These are phyloP conservation scores for Termitomyces sp. DNA, from an alignment of 768 basidiomycete genomes.

Conservation along the genomic window DNA sequence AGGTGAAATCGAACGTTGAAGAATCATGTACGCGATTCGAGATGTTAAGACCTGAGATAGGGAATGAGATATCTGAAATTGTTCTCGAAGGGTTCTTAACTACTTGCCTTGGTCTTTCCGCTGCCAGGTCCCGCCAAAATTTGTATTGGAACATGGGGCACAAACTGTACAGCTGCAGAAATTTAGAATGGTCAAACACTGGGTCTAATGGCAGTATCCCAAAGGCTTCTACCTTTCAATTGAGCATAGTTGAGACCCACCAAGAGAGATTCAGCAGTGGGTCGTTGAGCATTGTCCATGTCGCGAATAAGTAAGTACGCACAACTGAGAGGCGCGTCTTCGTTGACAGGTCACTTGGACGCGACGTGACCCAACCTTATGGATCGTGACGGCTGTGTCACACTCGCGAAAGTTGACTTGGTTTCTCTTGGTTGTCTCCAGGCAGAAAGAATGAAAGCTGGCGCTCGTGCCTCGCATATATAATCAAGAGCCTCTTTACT, in stretches of 20 bases:
- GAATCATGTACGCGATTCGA: conserved; percentile 64
- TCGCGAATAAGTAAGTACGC: no score
- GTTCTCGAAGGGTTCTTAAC: no score
- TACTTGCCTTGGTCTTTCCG: conserved; percentile 62
- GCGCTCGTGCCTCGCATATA: no score
- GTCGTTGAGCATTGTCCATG: background rate
- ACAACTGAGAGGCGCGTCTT: background rate
- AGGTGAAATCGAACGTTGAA: conserved; percentile 46
- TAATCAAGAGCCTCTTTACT: no score
- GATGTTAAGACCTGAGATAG: conserved; percentile 53
- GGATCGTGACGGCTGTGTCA: background rate
- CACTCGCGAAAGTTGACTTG: no score
- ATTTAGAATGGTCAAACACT: background rate
- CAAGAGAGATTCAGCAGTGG: conserved; percentile 47
- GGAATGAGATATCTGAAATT: background rate
- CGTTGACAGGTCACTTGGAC: background rate
- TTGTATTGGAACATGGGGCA: conserved; percentile 62
- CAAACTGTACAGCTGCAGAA: conserved; percentile 59
- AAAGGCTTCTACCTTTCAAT: conserved; percentile 7
- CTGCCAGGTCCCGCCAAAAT: conserved; percentile 80
- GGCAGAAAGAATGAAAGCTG: no score
- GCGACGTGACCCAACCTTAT: background rate
- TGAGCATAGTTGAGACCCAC: conserved; percentile 12
- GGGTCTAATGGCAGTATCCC: conserved; percentile 14
- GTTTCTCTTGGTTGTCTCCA: no score